Conservation (phyloP, 1,284 basidiomycete genomes). For the Phylloporus gajari region DNA sequence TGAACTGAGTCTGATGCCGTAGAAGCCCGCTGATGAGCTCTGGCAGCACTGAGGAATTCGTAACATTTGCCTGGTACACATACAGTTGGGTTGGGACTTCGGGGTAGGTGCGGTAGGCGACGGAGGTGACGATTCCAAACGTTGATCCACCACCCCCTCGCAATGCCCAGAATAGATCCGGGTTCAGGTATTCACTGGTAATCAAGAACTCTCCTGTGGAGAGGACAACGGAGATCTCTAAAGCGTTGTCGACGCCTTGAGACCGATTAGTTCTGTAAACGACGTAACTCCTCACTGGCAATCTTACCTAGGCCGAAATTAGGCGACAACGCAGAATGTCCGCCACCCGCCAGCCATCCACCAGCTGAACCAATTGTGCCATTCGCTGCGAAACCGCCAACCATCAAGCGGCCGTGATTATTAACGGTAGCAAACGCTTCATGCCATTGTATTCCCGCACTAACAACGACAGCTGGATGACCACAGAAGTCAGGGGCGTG, state of each 20-base stretch:
- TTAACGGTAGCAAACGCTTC: slow-evolving; percentile 54
- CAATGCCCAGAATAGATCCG: slow-evolving; percentile 42
- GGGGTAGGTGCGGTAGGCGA: neutral
- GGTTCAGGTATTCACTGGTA: slow-evolving; percentile 23
- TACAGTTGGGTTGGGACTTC: slow-evolving; percentile 38
- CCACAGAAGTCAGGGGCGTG: neutral
- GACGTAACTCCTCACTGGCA: too few species aligned
- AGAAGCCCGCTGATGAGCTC: neutral
- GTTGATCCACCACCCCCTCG: neutral
- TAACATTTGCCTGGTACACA: slow-evolving; percentile 37
- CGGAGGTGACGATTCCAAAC: slow-evolving; percentile 23
- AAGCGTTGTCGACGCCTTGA: slow-evolving; percentile 54
- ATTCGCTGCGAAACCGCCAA: slow-evolving; percentile 43
- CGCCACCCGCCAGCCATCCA: slow-evolving; percentile 56
- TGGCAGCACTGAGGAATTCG: slow-evolving; percentile 24
- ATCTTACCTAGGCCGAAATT: too few species aligned
- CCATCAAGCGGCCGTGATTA: slow-evolving; percentile 45
- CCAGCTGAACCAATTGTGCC: slow-evolving; percentile 53
- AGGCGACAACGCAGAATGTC: slow-evolving; percentile 45
- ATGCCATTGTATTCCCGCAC: slow-evolving; percentile 58
- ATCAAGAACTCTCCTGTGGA: slow-evolving; percentile 28
- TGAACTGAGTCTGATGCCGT: neutral
- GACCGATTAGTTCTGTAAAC: too few species aligned
- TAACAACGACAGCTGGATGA: slow-evolving; percentile 49
- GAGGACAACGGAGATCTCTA: slow-evolving; percentile 37